Evolutionary conservation across 179 eudicot species (phyloP), one percentile per base, ranked within the genome.

Genomic region (Silene noctiflora): DNA sequence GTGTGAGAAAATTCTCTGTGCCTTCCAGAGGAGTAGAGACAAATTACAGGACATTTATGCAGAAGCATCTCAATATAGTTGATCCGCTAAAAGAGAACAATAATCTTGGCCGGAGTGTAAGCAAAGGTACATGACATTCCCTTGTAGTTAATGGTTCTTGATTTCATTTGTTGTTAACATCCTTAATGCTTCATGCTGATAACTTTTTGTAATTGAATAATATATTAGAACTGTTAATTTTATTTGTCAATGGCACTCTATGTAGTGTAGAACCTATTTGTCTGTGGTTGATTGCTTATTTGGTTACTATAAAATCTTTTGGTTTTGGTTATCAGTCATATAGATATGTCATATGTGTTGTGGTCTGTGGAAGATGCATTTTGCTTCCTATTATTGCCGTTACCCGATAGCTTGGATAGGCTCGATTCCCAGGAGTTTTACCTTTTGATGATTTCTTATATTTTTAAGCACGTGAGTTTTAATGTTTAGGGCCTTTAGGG

Each of bases 101-200:
- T 82, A 95, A 95, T 87, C 97, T 95, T 69, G 99, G 99, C 39
- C 95, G 99, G 62, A 93, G 99, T 73, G 92, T 95, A 68, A 95
- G 95, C 84, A 86, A 87, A 95, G 99, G 99, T 95, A 84, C 39
- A 69, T n/a, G 68, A 20, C 56, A 66, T 51, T 66, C 33, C 22
- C 75, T 63, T 21, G 10, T 72, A 22, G 73, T 21, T 55, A 1
- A 33, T 13, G 63, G 25, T 25, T 79, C 69, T 62, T 71, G 17
- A 21, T 61, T 71, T 46, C n/a, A 14, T 55, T 35, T 17, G 12
- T 68, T 2, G 16, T n/a, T 48, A 8, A 22, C 56, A 56, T 62
- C 29, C 53, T 70, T 7, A 53, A 46, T 76, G 21, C 62, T 69
- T 66, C 35, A 25, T 29, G 9, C 31, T 65, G 27, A 44, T n/a